A percentile compares a stretch with the other conserved stretches of the same genome.
These are phyloP conservation scores for Pseudotsuga menziesii DNA, from an alignment of 75 land plant genomes.

Conservation along the genomic window DNA sequence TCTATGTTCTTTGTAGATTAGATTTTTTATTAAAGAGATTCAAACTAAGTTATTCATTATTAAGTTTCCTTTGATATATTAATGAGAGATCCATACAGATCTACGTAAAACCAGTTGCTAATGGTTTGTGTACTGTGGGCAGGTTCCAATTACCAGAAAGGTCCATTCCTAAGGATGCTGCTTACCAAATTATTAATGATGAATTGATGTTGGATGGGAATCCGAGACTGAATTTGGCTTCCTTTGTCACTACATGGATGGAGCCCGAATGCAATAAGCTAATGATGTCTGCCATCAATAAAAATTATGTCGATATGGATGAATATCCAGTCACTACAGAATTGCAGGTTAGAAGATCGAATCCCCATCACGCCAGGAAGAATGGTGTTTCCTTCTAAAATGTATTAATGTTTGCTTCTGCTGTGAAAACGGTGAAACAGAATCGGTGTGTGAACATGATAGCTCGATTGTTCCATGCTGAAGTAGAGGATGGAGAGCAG, in stretches of 20 bases:
- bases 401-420: too few species aligned
- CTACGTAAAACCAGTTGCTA: too few species aligned
- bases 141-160: conserved; percentile 22
- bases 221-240: conserved; percentile 35
- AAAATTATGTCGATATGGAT: conserved; percentile 77
- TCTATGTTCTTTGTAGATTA: too few species aligned
- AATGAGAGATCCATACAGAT: too few species aligned
- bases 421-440: conserved; percentile 8
- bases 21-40: too few species aligned
- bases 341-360: conserved; percentile 32
- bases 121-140: neutral
- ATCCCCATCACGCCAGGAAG: too few species aligned
- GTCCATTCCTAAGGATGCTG: conserved; percentile 30
- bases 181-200: conserved; percentile 34
- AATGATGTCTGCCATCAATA: conserved; percentile 37
- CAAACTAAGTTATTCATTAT: too few species aligned
- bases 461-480: conserved; percentile 58
- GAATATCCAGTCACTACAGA: conserved; percentile 72
- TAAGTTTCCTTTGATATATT: too few species aligned
- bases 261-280: conserved; percentile 30
- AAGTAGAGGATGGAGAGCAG: conserved; percentile 26
- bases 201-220: conserved; percentile 44
- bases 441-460: conserved; percentile 77
- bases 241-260: conserved; percentile 44
- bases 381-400: too few species aligned